phyloP scores from a whole-genome alignment of 257 asterid genomes.

The Capsicum baccatum region DNA sequence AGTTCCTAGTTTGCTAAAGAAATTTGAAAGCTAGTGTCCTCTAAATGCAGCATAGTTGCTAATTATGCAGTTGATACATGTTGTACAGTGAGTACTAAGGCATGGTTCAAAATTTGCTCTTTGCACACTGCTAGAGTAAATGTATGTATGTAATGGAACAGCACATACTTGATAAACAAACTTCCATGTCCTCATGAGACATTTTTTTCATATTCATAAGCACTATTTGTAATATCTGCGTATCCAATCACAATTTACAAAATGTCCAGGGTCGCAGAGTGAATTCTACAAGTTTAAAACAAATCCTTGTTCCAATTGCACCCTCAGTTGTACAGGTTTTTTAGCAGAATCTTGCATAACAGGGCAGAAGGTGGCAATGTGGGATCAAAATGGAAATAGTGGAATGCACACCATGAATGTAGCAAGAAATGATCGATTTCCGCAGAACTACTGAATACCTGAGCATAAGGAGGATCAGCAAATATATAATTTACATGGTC shows the following conservation, averaged over 20 bases:
- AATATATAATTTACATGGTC: slow-evolving; percentile 86
- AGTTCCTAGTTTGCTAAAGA: slow-evolving; percentile 3
- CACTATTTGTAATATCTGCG: background rate
- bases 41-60: slow-evolving; percentile 16
- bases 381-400: background rate
- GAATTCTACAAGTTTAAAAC: background rate
- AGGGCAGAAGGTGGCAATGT: slow-evolving; percentile 1
- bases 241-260: background rate
- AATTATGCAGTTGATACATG: slow-evolving; percentile 24
- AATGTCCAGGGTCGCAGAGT: background rate
- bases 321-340: slow-evolving; percentile 16
- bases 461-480: slow-evolving; percentile 66
- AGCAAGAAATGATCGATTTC: slow-evolving; percentile 26
- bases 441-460: slow-evolving; percentile 50
- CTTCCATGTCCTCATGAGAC: background rate
- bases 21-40: slow-evolving; percentile 9
- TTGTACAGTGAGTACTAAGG: background rate
- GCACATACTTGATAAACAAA: slow-evolving; percentile 8
- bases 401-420: background rate
- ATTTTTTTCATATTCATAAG: slow-evolving; percentile 3
- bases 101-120: background rate
- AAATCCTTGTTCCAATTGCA: background rate
- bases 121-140: background rate
- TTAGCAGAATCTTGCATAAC: slow-evolving; percentile 11
- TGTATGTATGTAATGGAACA: slow-evolving; percentile 1